phyloP scores from a whole-genome alignment of 768 basidiomycete species.

The Boletus coccyginus region DNA sequence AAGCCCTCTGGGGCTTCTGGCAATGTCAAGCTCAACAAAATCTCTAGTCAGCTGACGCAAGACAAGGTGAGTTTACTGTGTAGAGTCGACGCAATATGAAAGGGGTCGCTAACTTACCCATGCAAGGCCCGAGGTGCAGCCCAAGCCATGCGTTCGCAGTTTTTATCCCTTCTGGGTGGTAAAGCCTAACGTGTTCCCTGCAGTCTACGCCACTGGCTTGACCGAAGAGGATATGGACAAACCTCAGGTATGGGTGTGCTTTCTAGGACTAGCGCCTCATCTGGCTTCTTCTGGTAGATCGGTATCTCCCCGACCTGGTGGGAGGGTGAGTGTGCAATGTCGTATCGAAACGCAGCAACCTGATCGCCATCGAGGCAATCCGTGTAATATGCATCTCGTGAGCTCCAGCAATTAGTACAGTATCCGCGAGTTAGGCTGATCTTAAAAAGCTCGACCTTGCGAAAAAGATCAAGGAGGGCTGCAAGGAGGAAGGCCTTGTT shows the following conservation, averaged over 20 bases:
- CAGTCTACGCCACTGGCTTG: constrained; percentile 75
- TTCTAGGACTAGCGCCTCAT: not conserved
- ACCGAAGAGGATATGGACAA: constrained; percentile 80
- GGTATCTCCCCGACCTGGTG: constrained; percentile 91
- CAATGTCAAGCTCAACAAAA: constrained; percentile 63
- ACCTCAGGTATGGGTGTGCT: constrained; percentile 56
- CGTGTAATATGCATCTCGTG: constrained; percentile 82
- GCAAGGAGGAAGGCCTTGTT: constrained; percentile 74
- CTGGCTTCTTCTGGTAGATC: constrained; percentile 45
- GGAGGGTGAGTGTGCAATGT: constrained; percentile 56
- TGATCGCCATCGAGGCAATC: constrained; percentile 55
- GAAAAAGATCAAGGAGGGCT: constrained; percentile 77
- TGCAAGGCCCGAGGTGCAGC: constrained; percentile 64
- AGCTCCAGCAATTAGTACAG: constrained; percentile 16
- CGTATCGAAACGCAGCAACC: not conserved
- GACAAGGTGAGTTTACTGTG: constrained; percentile 56
- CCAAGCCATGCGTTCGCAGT: constrained; percentile 76
- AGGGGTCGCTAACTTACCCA: not conserved
- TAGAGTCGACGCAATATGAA: not conserved
- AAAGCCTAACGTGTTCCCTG: not conserved
- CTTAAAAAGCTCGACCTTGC: constrained; percentile 67
- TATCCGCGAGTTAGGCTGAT: not conserved
- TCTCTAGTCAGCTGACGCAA: constrained; percentile 72
- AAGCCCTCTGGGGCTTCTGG: constrained; percentile 22
- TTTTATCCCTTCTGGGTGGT: not conserved